These are phyloP conservation scores for Linaria vulgaris DNA, from an alignment of 257 asterid genomes.

Conservation along the genomic window DNA sequence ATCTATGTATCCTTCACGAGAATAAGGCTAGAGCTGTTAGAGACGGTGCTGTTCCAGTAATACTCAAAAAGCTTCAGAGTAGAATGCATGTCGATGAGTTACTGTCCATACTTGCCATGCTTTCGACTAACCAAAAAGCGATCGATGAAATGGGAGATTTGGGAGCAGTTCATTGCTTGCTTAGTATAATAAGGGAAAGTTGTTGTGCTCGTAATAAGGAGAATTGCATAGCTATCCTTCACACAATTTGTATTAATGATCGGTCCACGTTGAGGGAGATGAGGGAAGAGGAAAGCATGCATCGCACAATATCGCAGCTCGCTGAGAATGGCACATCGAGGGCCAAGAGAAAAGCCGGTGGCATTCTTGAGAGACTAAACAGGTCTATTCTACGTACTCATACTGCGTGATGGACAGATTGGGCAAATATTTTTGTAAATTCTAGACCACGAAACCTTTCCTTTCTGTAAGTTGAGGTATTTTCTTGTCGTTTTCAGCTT, in stretches of 20 bases:
- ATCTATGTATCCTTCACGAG: constrained; percentile 67
- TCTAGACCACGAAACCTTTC: constrained; percentile 35
- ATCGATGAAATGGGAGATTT: constrained; percentile 71
- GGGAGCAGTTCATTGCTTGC: constrained; percentile 67
- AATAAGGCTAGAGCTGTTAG: constrained; percentile 71
- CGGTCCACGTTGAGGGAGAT: constrained; percentile 66
- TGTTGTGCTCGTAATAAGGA: constrained; percentile 61
- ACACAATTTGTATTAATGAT: constrained; percentile 58
- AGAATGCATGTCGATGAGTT: constrained; percentile 66
- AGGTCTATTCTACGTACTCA: constrained; percentile 50
- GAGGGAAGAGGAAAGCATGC: constrained; percentile 61
- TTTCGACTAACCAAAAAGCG: constrained; percentile 63
- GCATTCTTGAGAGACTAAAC: constrained; percentile 71
- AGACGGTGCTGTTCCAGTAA: constrained; percentile 68
- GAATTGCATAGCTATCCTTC: constrained; percentile 64
- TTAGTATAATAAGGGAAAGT: constrained; percentile 57
- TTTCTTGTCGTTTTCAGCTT: constrained; percentile 30
- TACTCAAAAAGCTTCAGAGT: constrained; percentile 51
- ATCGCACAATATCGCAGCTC: constrained; percentile 62
- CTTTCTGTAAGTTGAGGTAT: constrained; percentile 36
- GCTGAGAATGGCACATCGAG: constrained; percentile 72
- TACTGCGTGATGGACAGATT: constrained; percentile 50
- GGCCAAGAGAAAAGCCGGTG: constrained; percentile 81
- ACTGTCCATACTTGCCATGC: constrained; percentile 77
- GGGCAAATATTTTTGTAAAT: constrained; percentile 60